Evolutionary conservation across 306 rosid genomes (phyloP).

Genomic region (Abrus precatorius): DNA sequence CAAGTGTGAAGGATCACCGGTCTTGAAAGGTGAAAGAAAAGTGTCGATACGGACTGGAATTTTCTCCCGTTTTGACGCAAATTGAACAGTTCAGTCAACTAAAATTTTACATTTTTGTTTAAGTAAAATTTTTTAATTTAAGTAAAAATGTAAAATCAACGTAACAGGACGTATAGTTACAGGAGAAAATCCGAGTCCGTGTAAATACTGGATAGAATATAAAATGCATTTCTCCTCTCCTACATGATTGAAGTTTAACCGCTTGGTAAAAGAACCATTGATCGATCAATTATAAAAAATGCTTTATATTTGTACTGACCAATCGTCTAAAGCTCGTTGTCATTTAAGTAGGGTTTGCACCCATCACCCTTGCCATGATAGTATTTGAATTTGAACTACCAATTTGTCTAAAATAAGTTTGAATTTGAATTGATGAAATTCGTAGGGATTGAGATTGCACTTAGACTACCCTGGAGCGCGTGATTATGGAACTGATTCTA

Average conservation of each 20-base stretch:
- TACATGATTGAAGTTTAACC: constrained; percentile 9
- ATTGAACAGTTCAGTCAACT: too few species aligned
- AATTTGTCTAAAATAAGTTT: constrained; percentile 22
- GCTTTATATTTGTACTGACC: background rate
- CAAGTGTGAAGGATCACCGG: background rate
- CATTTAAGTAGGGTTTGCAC: constrained; percentile 11
- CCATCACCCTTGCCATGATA: background rate
- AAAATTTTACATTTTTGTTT: too few species aligned
- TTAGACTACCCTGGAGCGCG: constrained; percentile 75
- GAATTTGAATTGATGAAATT: constrained; percentile 37
- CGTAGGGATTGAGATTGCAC: constrained; percentile 91
- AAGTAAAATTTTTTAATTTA: too few species aligned
- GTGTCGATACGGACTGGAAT: too few species aligned
- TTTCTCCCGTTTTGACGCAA: too few species aligned
- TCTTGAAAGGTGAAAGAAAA: background rate
- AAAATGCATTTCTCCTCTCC: background rate
- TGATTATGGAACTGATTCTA: constrained; percentile 44
- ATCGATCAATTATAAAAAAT: background rate
- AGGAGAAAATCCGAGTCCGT: too few species aligned
- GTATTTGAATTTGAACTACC: background rate
- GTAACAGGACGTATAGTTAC: too few species aligned
- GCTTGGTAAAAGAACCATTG: background rate
- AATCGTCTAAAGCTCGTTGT: background rate
- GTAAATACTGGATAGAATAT: background rate
- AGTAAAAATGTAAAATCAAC: too few species aligned